These are phyloP conservation scores for Calonectria fujianensis DNA, from an alignment of 2,329 filamentous ascomycete species.

Conservation along the genomic window DNA sequence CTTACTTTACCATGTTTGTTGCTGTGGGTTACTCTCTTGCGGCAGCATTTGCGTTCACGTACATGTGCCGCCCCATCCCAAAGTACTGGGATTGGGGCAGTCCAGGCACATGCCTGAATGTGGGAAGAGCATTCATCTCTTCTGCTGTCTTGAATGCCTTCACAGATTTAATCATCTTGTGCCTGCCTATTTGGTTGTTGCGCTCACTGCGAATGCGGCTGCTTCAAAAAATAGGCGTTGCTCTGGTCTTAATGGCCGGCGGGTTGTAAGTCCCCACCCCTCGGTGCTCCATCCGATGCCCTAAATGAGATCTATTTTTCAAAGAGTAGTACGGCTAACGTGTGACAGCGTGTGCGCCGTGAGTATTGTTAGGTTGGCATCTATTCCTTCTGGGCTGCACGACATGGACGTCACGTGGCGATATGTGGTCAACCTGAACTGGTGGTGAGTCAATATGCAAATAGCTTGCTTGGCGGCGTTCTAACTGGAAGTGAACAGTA, in stretches of 20 bases:
- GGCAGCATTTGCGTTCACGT: slow-evolving; percentile 22
- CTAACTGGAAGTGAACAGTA: slow-evolving; percentile 7
- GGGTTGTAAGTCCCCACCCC: slow-evolving; percentile 21
- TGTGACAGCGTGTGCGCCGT: slow-evolving; percentile 19
- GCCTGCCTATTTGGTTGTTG: slow-evolving; percentile 22
- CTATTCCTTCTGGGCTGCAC: slow-evolving; percentile 28
- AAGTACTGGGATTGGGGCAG: slow-evolving; percentile 16
- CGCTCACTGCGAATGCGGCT: slow-evolving; percentile 20
- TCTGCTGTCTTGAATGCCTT: slow-evolving; percentile 12
- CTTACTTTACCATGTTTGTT: slow-evolving; percentile 28
- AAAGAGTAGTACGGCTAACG: not conserved
- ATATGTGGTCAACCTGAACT: slow-evolving; percentile 24
- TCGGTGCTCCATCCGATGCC: not conserved
- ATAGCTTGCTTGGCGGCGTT: not conserved
- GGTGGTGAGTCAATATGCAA: slow-evolving; percentile 20
- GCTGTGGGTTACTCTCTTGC: slow-evolving; percentile 13
- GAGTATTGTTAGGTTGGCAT: slow-evolving; percentile 23
- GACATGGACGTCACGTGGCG: slow-evolving; percentile 22
- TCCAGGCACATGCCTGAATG: slow-evolving; percentile 16
- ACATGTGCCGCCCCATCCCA: slow-evolving; percentile 28
- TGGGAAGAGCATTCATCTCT: not conserved
- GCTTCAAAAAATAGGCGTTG: slow-evolving; percentile 28
- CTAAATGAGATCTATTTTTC: not conserved
- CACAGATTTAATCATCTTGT: slow-evolving; percentile 18
- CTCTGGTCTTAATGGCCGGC: slow-evolving; percentile 9